A percentile compares a stretch with the other conserved stretches of the same genome.
Evolutionary conservation across 1,284 basidiomycete genomes (phyloP).

Genomic region (Boletus holoroseus): DNA sequence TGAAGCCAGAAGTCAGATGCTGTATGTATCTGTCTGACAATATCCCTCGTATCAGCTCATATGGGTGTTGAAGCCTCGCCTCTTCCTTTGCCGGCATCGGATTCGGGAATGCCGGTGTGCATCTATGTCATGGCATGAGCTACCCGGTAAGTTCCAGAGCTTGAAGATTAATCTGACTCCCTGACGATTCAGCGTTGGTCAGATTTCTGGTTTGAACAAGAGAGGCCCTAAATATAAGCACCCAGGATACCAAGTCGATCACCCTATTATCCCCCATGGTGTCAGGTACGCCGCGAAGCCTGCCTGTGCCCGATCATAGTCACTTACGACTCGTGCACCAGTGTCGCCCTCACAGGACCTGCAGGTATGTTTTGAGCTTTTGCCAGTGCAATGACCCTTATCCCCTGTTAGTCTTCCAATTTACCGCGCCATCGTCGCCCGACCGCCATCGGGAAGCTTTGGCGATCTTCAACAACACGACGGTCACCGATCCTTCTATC

Average conservation of each 20-base stretch:
- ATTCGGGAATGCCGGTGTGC: constrained; percentile 93
- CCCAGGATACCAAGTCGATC: constrained; percentile 73
- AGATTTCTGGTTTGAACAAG: constrained; percentile 96
- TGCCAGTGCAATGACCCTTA: background rate
- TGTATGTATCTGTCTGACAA: constrained; percentile 45
- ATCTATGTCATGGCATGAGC: constrained; percentile 84
- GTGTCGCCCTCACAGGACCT: constrained; percentile 86
- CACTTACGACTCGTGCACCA: constrained; percentile 6
- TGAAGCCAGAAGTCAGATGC: constrained; percentile 88
- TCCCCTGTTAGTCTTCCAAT: constrained; percentile 68
- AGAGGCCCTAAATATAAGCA: constrained; percentile 85
- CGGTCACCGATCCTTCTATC: constrained; percentile 62
- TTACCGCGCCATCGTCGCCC: constrained; percentile 88
- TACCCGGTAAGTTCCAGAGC: constrained; percentile 54
- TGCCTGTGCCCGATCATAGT: background rate
- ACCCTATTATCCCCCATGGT: constrained; percentile 92
- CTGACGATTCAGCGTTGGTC: constrained; percentile 11
- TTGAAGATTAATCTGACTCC: background rate
- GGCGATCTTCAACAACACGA: constrained; percentile 73
- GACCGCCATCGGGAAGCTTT: constrained; percentile 87
- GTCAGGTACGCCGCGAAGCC: constrained; percentile 49
- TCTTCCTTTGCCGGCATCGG: constrained; percentile 93
- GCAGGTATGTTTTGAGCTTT: constrained; percentile 44
- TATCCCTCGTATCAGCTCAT: background rate
- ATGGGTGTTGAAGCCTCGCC: constrained; percentile 51